Percentiles rank a stretch among this genome's conserved stretches.
These are phyloP conservation scores for Diutina mesorugosa DNA, from an alignment of 1,139 yeast species.

Conservation along the genomic window DNA sequence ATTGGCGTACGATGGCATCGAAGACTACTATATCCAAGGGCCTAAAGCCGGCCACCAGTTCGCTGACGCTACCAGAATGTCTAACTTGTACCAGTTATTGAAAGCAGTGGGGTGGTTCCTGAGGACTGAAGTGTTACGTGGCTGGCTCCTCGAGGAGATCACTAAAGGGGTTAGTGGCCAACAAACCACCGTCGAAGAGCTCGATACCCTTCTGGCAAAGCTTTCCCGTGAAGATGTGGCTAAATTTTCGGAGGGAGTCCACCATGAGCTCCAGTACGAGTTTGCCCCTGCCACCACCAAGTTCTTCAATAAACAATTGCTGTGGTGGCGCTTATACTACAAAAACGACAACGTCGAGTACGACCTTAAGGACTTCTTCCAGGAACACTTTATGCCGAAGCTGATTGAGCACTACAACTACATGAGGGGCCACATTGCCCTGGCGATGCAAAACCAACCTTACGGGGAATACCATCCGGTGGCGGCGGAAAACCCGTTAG, in stretches of 20 bases:
- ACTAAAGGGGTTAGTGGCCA: constrained; percentile 5
- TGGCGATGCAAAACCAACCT: constrained; percentile 15
- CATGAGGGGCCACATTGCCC: constrained; percentile 23
- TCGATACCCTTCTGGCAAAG: not conserved
- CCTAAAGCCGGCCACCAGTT: constrained; percentile 20
- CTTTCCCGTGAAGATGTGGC: constrained; percentile 7
- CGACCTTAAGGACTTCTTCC: constrained; percentile 27
- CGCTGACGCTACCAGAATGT: constrained; percentile 16
- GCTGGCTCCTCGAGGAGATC: constrained; percentile 16
- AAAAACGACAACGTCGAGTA: constrained; percentile 35
- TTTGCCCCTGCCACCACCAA: constrained; percentile 19
- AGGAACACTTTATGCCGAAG: constrained; percentile 21
- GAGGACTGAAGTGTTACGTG: constrained; percentile 11
- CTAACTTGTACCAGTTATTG: constrained; percentile 23
- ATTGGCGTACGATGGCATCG: constrained; percentile 19
- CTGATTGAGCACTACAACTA: constrained; percentile 29
- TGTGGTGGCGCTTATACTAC: constrained; percentile 33
- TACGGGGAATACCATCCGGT: constrained; percentile 9
- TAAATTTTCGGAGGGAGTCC: constrained; percentile 19
- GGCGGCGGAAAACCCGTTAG: constrained; percentile 18
- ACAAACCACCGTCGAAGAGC: not conserved
- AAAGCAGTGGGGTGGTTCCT: constrained; percentile 21
- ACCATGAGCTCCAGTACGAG: constrained; percentile 23
- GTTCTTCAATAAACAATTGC: constrained; percentile 19
- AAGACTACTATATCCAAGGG: constrained; percentile 17